phyloP scores from a whole-genome alignment of 768 basidiomycete genomes.

The Sporobolomyces pararoseus region DNA sequence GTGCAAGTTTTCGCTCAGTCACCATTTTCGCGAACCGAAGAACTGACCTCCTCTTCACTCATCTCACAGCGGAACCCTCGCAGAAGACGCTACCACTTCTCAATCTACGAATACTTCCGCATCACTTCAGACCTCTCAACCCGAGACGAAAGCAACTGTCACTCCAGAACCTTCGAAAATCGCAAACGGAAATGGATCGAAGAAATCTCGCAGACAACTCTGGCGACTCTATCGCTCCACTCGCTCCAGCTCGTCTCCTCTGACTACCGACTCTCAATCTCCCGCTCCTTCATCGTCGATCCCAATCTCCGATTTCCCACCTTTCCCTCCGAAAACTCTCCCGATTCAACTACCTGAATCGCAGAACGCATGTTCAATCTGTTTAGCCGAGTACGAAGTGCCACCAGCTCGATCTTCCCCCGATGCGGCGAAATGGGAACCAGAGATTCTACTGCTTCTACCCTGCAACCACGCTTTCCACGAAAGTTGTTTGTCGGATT shows the following conservation, averaged over 20 bases:
- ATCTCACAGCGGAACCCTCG: conserved; percentile 1
- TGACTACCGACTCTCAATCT: neutral
- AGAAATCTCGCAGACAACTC: neutral
- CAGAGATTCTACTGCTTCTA: conserved; percentile 14
- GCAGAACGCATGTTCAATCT: conserved; percentile 36
- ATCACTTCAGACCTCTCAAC: too few relatives aligned
- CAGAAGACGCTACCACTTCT: too few relatives aligned
- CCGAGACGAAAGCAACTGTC: neutral
- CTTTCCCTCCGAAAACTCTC: conserved; percentile 13
- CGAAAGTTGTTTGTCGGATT: conserved; percentile 22
- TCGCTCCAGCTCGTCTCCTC: neutral
- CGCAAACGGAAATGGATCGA: too few relatives aligned
- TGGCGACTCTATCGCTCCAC: conserved; percentile 19
- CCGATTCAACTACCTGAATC: conserved; percentile 15
- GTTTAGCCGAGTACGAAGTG: conserved; percentile 35
- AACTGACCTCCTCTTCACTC: neutral
- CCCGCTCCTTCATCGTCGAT: neutral
- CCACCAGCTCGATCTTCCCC: neutral
- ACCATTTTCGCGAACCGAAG: neutral
- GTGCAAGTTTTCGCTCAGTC: neutral
- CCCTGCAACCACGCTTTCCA: conserved; percentile 40
- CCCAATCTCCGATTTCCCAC: neutral
- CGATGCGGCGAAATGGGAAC: conserved; percentile 4
- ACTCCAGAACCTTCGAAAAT: neutral
- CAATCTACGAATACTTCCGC: too few relatives aligned